Base-by-base conservation (phyloP, 2,329 filamentous ascomycete genomes). In the Venturia carpophila region DNA sequence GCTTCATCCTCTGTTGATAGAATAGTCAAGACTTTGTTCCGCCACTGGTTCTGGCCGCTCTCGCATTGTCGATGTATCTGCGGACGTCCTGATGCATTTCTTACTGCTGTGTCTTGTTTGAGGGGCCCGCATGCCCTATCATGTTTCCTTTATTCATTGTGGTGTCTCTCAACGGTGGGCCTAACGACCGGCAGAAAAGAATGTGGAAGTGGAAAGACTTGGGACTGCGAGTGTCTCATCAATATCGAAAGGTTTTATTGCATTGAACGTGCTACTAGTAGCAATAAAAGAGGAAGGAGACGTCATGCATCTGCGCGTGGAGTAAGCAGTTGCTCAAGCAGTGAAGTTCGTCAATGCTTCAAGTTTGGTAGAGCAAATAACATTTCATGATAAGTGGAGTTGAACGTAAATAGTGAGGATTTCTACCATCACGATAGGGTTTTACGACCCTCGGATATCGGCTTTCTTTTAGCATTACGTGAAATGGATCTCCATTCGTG, bases 1-100 rank as follows among this genome's bases (percentile, higher is more conserved):
- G 52, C 52, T 37, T 58, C 52, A 58, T 5, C 19, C 27, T 37
- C 52, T 58, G 52, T 58, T n/a, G 52, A 41, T 34, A 34, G 30
- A 34, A 34, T 15, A 34, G 49, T 55, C 27, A 55, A 13, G 49
- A 55, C 49, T 55, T 34, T 55, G 49, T 55, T 34, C 49, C 49
- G 49, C 24, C 24, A 34, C 17, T 19, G 7, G 24, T 34, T 3
- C 30, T 34, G 30, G 30, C 30, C 39, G 39, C 10, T 15, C 30
- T 37, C 17, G 27, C 30, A 37, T 15, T 56, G 21, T 27, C n/a
- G 21, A 24, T 52, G 47, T 52, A 15, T 27, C 21, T 37, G 52
- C 52, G n/a, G 15, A 56, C 13, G 11, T 56, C 49, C 19, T n/a
- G 27, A 7, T 58, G 52, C 52, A 17, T 58, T 30, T 56, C 37